A percentile compares a stretch with the other conserved stretches of the same genome.
Evolutionary conservation across 1,284 basidiomycete genomes (phyloP).

Genomic region (Agaricales sp.): DNA sequence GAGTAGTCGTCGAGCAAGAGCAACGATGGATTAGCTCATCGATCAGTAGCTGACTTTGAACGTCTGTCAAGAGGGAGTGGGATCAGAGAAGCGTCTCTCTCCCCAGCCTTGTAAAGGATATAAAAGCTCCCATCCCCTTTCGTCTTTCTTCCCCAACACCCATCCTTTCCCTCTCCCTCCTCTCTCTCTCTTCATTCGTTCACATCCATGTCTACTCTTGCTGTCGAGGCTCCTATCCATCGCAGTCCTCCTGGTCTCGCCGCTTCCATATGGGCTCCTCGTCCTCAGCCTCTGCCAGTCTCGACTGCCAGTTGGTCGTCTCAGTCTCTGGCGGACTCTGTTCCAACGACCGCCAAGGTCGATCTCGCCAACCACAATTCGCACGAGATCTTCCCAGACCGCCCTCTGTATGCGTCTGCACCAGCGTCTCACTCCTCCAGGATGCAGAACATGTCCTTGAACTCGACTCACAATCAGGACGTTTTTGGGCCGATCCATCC

Average conservation of each 20-base stretch:
- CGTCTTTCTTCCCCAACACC: constrained; percentile 15
- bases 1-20: too few species aligned
- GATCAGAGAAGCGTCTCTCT: not conserved
- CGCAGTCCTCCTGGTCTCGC: not conserved
- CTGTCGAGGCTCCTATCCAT: not conserved
- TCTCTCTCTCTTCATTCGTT: constrained; percentile 8
- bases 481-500: not conserved
- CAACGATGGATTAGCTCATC: not conserved
- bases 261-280: constrained; percentile 55
- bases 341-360: too few species aligned
- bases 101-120: constrained; percentile 2
- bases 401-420: too few species aligned
- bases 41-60: not conserved
- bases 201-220: constrained; percentile 17
- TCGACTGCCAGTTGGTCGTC: not conserved
- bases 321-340: not conserved
- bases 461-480: too few species aligned
- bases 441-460: too few species aligned
- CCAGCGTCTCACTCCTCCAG: too few species aligned
- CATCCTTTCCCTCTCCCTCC: constrained; percentile 14
- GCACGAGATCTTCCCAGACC: too few species aligned
- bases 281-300: constrained; percentile 47
- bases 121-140: constrained; percentile 18
- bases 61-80: not conserved
- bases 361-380: too few species aligned